Conservation (phyloP, 1,284 basidiomycete genomes). For the Macrocystidia cucumis region DNA sequence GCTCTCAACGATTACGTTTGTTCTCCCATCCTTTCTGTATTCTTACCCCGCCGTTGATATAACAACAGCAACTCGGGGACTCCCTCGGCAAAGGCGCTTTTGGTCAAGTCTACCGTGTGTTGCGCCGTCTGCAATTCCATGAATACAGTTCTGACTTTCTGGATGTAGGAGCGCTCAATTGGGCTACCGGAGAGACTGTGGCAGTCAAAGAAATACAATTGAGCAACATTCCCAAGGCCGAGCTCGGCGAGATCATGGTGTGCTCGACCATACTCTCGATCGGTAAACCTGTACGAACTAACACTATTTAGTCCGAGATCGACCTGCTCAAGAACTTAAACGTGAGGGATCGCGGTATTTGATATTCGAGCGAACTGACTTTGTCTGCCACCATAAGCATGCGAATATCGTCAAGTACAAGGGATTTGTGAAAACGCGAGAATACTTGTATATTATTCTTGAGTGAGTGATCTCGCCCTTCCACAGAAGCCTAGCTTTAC, state of each 20-base stretch:
- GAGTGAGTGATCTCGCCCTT: slow-evolving; percentile 45
- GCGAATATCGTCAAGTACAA: slow-evolving; percentile 99
- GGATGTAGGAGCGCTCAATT: slow-evolving; percentile 80
- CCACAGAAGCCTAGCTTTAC: slow-evolving; percentile 7
- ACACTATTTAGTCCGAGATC: slow-evolving; percentile 75
- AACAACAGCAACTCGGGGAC: slow-evolving; percentile 92
- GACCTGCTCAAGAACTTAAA: slow-evolving; percentile 96
- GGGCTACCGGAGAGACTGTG: slow-evolving; percentile 93
- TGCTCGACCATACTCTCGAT: slow-evolving; percentile 17
- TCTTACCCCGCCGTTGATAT: too few relatives aligned
- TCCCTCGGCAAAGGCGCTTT: slow-evolving; percentile 92
- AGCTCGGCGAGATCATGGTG: slow-evolving; percentile 96
- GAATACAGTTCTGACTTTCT: slow-evolving; percentile 3
- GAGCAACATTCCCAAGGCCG: slow-evolving; percentile 86
- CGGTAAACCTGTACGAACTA: slow-evolving; percentile 7
- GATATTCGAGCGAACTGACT: not conserved
- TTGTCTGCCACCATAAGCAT: slow-evolving; percentile 42
- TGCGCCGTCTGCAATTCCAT: not conserved
- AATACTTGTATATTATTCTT: slow-evolving; percentile 94
- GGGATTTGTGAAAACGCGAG: slow-evolving; percentile 91
- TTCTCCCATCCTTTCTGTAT: too few relatives aligned
- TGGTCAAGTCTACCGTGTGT: slow-evolving; percentile 88
- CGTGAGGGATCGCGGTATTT: slow-evolving; percentile 32
- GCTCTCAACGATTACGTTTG: slow-evolving; percentile 55
- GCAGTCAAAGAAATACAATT: slow-evolving; percentile 94